Evolutionary conservation across 2,329 filamentous ascomycete species (phyloP).

Genomic region (Pseudogymnoascus sp.): DNA sequence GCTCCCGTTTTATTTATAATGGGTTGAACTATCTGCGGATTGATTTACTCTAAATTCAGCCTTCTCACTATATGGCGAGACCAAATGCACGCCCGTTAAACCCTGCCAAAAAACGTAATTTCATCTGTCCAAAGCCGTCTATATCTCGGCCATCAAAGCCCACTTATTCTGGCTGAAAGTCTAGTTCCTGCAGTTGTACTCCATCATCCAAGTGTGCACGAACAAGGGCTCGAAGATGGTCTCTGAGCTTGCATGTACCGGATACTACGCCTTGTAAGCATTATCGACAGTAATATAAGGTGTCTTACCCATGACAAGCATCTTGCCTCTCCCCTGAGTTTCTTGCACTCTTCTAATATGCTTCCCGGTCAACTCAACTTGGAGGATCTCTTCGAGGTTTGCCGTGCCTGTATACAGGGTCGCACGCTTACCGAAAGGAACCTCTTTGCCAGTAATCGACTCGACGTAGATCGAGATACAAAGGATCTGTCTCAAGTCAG

Average conservation of each 20-base stretch:
- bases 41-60: neutral
- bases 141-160: neutral
- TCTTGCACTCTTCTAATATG: neutral
- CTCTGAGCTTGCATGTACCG: neutral
- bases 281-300: neutral
- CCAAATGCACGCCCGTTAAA: neutral
- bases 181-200: neutral
- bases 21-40: neutral
- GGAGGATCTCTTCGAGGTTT: neutral
- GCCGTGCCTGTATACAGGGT: neutral
- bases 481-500: neutral
- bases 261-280: neutral
- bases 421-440: no score
- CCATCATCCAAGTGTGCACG: neutral
- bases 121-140: neutral
- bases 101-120: neutral
- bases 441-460: no score
- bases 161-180: neutral
- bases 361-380: neutral
- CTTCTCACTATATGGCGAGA: no score
- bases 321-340: neutral
- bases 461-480: neutral
- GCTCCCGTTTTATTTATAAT: neutral
- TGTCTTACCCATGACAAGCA: neutral
- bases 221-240: neutral